Conservation (phyloP, 495 filamentous ascomycete species). For the Lindgomyces ingoldianus region DNA sequence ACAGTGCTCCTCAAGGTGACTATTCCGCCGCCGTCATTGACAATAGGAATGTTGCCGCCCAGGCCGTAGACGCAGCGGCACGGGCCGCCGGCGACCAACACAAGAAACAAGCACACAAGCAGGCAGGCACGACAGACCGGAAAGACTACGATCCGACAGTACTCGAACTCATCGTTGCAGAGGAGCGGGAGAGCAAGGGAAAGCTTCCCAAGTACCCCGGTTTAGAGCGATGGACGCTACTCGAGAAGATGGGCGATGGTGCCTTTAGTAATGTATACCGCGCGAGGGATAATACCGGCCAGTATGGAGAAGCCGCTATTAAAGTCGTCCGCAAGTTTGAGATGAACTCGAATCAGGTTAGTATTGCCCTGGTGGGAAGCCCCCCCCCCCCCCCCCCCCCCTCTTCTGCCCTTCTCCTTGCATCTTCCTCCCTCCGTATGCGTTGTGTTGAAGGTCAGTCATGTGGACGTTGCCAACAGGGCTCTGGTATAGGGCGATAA, state of each 20-base stretch:
- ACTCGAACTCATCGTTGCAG: slow-evolving; percentile 81
- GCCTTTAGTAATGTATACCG: slow-evolving; percentile 99
- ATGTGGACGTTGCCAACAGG: slow-evolving; percentile 46
- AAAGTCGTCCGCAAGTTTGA: slow-evolving; percentile 98
- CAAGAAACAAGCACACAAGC: slow-evolving; percentile 46
- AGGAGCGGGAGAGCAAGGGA: slow-evolving; percentile 79
- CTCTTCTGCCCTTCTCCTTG: slow-evolving; percentile 35
- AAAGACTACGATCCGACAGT: slow-evolving; percentile 62
- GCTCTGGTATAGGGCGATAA: slow-evolving; percentile 67
- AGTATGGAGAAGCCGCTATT: slow-evolving; percentile 84
- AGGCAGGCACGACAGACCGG: slow-evolving; percentile 49
- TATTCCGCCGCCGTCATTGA: slow-evolving; percentile 63
- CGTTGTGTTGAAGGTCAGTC: slow-evolving; percentile 43
- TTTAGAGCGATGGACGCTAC: slow-evolving; percentile 81
- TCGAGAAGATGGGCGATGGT: slow-evolving; percentile 99
- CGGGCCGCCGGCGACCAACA: slow-evolving; percentile 54
- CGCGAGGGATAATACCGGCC: slow-evolving; percentile 69
- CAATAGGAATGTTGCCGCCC: slow-evolving; percentile 63
- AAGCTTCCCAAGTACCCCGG: slow-evolving; percentile 92
- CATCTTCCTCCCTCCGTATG: slow-evolving; percentile 37
- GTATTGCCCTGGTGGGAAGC: slow-evolving; percentile 43
- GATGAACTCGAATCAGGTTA: slow-evolving; percentile 97
- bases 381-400: slow-evolving; percentile 30
- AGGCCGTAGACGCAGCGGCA: slow-evolving; percentile 62
- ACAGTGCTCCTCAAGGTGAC: slow-evolving; percentile 41